Conservation (phyloP, 1,284 basidiomycete genomes). For the Stygiomarasmius scandens region DNA sequence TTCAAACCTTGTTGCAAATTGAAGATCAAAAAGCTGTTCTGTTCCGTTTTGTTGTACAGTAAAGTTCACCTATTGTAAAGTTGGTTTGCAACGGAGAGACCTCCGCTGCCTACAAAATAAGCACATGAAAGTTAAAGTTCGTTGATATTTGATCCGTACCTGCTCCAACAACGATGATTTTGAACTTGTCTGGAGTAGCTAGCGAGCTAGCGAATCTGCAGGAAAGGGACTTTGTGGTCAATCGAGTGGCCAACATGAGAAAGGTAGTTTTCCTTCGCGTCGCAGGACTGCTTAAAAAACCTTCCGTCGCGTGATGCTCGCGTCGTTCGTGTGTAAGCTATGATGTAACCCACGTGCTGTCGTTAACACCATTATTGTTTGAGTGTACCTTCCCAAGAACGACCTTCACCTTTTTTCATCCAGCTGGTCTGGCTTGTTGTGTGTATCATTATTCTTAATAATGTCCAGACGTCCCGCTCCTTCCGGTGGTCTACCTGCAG, state of each 20-base stretch:
- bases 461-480: constrained; percentile 16
- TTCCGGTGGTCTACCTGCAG: constrained; percentile 27
- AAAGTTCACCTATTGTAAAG: constrained; percentile 74
- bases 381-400: background rate
- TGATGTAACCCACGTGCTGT: too few species aligned
- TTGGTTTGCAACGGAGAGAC: constrained; percentile 80
- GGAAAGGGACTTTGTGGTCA: background rate
- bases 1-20: too few species aligned
- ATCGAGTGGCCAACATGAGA: constrained; percentile 14
- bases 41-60: too few species aligned
- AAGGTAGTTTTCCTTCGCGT: constrained; percentile 1
- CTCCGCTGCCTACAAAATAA: constrained; percentile 65
- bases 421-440: constrained; percentile 25
- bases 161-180: constrained; percentile 63
- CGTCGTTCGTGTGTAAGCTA: background rate
- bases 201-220: constrained; percentile 42
- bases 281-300: too few species aligned
- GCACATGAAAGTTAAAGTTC: background rate
- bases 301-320: too few species aligned
- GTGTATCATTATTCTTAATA: constrained; percentile 12
- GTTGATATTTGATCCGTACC: constrained; percentile 41
- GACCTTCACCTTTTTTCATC: constrained; percentile 5
- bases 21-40: too few species aligned
- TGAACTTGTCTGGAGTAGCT: constrained; percentile 48
- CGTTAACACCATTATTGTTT: too few species aligned